Conservation (phyloP, 2,329 filamentous ascomycete species). For the Monilinia aucupariae region DNA sequence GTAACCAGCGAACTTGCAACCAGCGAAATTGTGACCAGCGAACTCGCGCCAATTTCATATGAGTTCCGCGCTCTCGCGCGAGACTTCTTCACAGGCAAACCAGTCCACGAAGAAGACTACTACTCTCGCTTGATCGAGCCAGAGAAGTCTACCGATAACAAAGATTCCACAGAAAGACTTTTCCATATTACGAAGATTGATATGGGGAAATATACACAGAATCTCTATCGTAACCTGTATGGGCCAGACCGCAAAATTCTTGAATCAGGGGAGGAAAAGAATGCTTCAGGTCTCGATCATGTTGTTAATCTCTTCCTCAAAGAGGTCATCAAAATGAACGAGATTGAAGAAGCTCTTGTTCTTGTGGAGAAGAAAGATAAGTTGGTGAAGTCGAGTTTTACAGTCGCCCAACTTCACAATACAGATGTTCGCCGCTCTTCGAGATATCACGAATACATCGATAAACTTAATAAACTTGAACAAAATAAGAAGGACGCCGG, state of each 20-base stretch:
- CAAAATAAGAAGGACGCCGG: not conserved
- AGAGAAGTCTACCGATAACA: not conserved
- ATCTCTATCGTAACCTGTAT: constrained; percentile 8
- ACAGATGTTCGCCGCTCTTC: constrained; percentile 7
- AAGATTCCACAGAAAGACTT: not conserved
- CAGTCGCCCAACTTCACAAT: not conserved
- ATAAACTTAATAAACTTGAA: not conserved
- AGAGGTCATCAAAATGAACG: constrained; percentile 1
- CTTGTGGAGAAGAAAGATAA: not conserved
- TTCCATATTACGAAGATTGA: not conserved
- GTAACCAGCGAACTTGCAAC: no score
- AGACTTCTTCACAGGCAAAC: constrained; percentile 1
- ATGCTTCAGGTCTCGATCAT: not conserved
- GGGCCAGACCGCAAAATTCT: not conserved
- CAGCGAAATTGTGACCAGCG: not conserved
- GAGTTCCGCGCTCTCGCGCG: not conserved
- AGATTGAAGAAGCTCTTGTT: not conserved
- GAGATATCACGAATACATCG: not conserved
- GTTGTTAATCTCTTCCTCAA: not conserved
- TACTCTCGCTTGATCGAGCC: not conserved
- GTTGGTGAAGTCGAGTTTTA: not conserved
- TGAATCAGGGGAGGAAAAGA: not conserved
- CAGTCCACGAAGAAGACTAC: not conserved
- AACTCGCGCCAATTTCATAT: not conserved
- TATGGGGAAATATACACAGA: not conserved